phyloP scores from a whole-genome alignment of 306 rosid species.

The Acmispon strigosus region DNA sequence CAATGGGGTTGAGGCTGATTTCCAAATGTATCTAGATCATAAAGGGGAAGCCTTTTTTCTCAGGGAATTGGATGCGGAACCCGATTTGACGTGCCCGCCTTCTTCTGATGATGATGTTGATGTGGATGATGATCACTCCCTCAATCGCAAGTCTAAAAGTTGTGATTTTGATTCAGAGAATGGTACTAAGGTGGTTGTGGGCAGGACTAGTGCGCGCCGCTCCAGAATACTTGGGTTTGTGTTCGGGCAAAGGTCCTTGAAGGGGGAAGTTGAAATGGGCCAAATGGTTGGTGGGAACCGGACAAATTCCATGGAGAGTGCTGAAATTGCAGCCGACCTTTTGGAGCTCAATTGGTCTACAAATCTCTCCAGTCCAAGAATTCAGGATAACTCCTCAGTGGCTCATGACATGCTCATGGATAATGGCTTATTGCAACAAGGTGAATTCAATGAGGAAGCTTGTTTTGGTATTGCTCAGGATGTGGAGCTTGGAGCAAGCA shows the following conservation, averaged over 20 bases:
- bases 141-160: slow-evolving; percentile 33
- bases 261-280: background rate
- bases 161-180: slow-evolving; percentile 29
- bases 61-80: slow-evolving; percentile 41
- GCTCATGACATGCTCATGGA: background rate
- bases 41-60: slow-evolving; percentile 87
- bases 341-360: slow-evolving; percentile 91
- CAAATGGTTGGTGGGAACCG: slow-evolving; percentile 6
- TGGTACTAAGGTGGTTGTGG: slow-evolving; percentile 12
- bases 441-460: background rate
- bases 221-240: slow-evolving; percentile 49
- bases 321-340: slow-evolving; percentile 74
- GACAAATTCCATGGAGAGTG: slow-evolving; percentile 53
- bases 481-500: slow-evolving; percentile 12
- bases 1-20: slow-evolving; percentile 59
- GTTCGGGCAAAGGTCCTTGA: slow-evolving; percentile 36
- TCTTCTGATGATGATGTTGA: slow-evolving; percentile 31
- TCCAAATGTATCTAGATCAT: slow-evolving; percentile 67
- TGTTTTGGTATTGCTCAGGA: slow-evolving; percentile 10
- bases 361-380: slow-evolving; percentile 17
- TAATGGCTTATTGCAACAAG: background rate
- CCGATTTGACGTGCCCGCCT: slow-evolving; percentile 18
- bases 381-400: background rate
- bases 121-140: background rate
- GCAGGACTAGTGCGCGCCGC: slow-evolving; percentile 36